Percentiles rank a stretch among this genome's conserved stretches.
These are phyloP conservation scores for Diplodia intermedia DNA, from an alignment of 2,329 filamentous ascomycete genomes.

Conservation along the genomic window DNA sequence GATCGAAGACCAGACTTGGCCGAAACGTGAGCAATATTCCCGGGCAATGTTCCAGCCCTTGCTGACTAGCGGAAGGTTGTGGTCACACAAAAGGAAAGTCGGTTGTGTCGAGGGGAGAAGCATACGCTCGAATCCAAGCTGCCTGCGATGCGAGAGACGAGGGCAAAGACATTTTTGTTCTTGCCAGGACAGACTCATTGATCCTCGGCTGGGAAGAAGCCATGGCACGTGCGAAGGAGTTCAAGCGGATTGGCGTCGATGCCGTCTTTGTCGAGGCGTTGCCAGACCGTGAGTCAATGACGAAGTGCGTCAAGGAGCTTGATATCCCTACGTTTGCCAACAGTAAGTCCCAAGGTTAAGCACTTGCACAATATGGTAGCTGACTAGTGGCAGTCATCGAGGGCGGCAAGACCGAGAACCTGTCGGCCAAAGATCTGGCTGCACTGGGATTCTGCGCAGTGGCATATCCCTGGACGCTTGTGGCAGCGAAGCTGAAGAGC, in stretches of 20 bases:
- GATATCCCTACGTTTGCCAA: conserved; percentile 53
- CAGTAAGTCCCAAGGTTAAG: conserved; percentile 33
- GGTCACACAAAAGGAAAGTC: conserved; percentile 57
- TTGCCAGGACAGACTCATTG: conserved; percentile 55
- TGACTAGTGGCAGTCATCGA: conserved; percentile 44
- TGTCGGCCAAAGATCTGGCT: conserved; percentile 50
- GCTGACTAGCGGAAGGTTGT: conserved; percentile 43
- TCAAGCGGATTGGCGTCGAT: conserved; percentile 54
- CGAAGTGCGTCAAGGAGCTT: conserved; percentile 45
- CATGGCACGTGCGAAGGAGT: conserved; percentile 51
- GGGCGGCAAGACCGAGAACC: conserved; percentile 52
- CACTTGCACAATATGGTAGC: not conserved
- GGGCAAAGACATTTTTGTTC: conserved; percentile 55
- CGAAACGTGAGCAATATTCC: conserved; percentile 49
- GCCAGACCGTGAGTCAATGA: conserved; percentile 54
- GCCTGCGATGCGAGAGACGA: conserved; percentile 56
- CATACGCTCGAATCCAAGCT: conserved; percentile 56
- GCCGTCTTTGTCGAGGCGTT: conserved; percentile 56
- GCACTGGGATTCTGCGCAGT: conserved; percentile 52
- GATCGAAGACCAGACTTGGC: conserved; percentile 60
- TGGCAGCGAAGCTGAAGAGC: conserved; percentile 53
- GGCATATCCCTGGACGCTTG: conserved; percentile 55
- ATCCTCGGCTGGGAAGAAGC: conserved; percentile 56
- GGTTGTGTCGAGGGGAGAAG: conserved; percentile 55
- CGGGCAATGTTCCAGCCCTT: not conserved